Percentiles rank a stretch among this genome's conserved stretches.
These are phyloP conservation scores for Phytophthora sp. DNA, from an alignment of 352 stramenopile species.

Conservation along the genomic window DNA sequence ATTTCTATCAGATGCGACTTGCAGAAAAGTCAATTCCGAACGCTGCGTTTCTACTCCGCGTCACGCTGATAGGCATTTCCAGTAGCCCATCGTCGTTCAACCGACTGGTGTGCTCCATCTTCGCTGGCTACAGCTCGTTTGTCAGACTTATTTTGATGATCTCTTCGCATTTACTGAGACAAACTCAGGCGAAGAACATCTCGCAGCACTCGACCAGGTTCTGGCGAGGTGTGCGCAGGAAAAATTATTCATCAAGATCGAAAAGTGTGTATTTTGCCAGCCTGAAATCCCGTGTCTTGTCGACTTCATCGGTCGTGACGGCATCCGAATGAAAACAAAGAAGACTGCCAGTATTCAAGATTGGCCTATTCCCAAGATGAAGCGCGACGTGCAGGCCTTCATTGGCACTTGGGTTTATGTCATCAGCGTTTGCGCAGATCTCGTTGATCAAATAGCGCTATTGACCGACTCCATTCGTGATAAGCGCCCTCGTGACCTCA, in stretches of 20 bases:
- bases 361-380: slow-evolving; percentile 17
- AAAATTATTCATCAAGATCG: slow-evolving; percentile 6
- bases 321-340: slow-evolving; percentile 15
- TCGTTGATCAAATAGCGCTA: not conserved
- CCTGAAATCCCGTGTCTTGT: not conserved
- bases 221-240: slow-evolving; percentile 1
- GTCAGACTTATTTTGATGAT: slow-evolving; percentile 8
- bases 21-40: not conserved
- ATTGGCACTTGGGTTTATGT: slow-evolving; percentile 23
- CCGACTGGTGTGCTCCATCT: not conserved
- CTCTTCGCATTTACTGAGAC: slow-evolving; percentile 4
- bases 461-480: not conserved
- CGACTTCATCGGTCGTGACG: slow-evolving; percentile 8
- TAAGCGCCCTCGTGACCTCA: not conserved
- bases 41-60: slow-evolving; percentile 14
- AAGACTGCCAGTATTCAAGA: slow-evolving; percentile 18
- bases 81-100: slow-evolving; percentile 5
- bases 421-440: slow-evolving; percentile 10
- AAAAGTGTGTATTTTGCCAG: slow-evolving; percentile 11
- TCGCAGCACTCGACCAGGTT: not conserved
- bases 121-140: not conserved
- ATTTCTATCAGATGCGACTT: slow-evolving; percentile 13
- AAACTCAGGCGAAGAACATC: slow-evolving; percentile 2
- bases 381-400: slow-evolving; percentile 23
- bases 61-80: slow-evolving; percentile 9